Evolutionary conservation across 306 rosid genomes (phyloP).

Genomic region (Corylus avellana): DNA sequence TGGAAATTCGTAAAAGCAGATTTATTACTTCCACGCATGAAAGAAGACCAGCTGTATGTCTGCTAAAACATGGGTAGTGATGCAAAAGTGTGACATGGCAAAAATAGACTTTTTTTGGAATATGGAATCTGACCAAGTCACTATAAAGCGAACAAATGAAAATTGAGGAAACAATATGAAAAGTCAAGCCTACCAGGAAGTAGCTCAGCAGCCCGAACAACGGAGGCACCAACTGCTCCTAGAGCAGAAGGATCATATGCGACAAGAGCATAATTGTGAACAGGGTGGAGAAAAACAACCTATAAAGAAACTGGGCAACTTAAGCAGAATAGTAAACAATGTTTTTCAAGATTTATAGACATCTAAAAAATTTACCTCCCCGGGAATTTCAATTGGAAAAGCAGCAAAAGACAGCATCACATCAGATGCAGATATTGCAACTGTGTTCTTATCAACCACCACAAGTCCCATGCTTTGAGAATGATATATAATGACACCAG

Average conservation of each 20-base stretch:
- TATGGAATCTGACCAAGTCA: constrained; percentile 1
- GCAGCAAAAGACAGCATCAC: constrained; percentile 94
- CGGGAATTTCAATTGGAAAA: constrained; percentile 91
- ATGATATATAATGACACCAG: constrained; percentile 90
- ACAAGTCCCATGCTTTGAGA: constrained; percentile 77
- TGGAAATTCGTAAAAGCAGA: not conserved
- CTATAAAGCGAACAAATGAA: constrained; percentile 6
- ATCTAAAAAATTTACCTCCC: constrained; percentile 67
- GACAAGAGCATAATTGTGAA: constrained; percentile 89
- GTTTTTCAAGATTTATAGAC: constrained; percentile 14
- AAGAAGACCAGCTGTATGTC: not conserved
- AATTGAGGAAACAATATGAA: not conserved
- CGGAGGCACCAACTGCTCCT: constrained; percentile 81
- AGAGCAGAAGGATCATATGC: constrained; percentile 93
- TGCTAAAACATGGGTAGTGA: not conserved
- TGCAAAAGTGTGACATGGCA: not conserved
- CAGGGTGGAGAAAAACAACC: constrained; percentile 98
- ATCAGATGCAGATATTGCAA: constrained; percentile 84
- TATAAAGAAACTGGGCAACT: constrained; percentile 35
- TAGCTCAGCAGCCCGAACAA: constrained; percentile 82
- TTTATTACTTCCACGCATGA: not conserved
- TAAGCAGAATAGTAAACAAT: constrained; percentile 1
- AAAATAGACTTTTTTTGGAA: constrained; percentile 1
- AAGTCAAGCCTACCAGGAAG: constrained; percentile 68
- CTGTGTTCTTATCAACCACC: constrained; percentile 91